Conservation (phyloP, 2,329 filamentous ascomycete genomes). For the Neonectria neomacrospora region DNA sequence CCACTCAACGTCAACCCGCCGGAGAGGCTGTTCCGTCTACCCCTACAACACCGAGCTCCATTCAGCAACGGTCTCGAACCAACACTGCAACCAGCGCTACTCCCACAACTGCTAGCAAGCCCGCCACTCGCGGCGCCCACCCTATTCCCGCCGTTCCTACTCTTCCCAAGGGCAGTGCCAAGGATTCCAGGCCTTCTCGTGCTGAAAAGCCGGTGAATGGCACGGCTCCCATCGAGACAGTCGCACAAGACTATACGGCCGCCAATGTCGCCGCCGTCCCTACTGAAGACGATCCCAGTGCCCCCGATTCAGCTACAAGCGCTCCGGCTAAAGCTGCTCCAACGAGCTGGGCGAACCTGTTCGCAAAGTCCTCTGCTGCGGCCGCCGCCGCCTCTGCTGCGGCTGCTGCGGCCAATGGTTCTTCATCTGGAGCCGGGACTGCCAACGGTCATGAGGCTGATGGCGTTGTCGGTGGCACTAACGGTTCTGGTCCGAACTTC, state of each 20-base stretch:
- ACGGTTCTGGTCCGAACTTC: constrained; percentile 50
- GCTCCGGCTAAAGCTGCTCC: constrained; percentile 47
- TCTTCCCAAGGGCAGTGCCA: constrained; percentile 54
- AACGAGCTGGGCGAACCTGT: constrained; percentile 56
- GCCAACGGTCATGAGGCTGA: constrained; percentile 43
- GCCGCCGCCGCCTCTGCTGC: constrained; percentile 29
- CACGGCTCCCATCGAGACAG: constrained; percentile 30
- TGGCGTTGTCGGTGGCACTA: constrained; percentile 25
- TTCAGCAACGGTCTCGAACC: constrained; percentile 39
- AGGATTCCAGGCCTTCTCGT: constrained; percentile 43
- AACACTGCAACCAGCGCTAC: constrained; percentile 39
- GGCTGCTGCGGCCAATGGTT: constrained; percentile 43
- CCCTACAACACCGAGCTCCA: constrained; percentile 49
- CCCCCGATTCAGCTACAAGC: constrained; percentile 30
- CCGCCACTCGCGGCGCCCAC: constrained; percentile 48
- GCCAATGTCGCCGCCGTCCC: constrained; percentile 38
- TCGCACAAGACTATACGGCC: constrained; percentile 22
- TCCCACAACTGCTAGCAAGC: constrained; percentile 43
- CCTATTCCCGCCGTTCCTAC: constrained; percentile 60
- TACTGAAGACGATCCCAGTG: constrained; percentile 37
- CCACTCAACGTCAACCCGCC: constrained; percentile 43
- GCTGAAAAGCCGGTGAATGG: constrained; percentile 43
- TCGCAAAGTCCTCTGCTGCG: constrained; percentile 42
- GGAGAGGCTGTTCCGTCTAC: constrained; percentile 49
- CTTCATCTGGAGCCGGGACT: constrained; percentile 26